Conservation (phyloP, 495 filamentous ascomycete genomes). For the Tuber magnatum region DNA sequence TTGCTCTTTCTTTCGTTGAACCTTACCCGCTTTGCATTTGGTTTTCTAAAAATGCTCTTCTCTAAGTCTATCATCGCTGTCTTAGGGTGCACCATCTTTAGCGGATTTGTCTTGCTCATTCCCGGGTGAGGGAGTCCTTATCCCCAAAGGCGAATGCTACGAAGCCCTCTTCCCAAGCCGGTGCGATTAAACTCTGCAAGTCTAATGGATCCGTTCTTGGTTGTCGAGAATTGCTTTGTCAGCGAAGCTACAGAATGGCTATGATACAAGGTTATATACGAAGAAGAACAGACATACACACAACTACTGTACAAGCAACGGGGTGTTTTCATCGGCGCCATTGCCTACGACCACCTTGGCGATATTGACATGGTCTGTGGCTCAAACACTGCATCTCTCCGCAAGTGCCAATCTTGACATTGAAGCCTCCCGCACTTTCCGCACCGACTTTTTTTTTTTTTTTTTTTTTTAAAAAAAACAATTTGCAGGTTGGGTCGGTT, state of each 20-base stretch:
- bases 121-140: background rate
- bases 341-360: conserved; percentile 34
- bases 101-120: background rate
- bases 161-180: background rate
- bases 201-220: conserved; percentile 24
- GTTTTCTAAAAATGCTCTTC: background rate
- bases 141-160: background rate
- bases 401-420: conserved; percentile 5
- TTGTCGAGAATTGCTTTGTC: conserved; percentile 27
- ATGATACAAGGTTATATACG: conserved; percentile 24
- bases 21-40: background rate
- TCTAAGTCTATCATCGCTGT: background rate
- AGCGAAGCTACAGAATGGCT: conserved; percentile 29
- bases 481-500: conserved; percentile 14
- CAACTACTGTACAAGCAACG: conserved; percentile 16
- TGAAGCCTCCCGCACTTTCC: background rate
- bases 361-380: conserved; percentile 25
- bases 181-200: conserved; percentile 28
- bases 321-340: conserved; percentile 30
- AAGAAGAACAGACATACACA: background rate
- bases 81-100: background rate
- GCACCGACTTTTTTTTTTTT: background rate
- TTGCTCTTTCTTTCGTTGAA: background rate
- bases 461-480: too few species aligned
- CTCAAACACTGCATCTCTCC: conserved; percentile 25